Conservation (phyloP, 2,329 filamentous ascomycete species). For the Penicillium sp. region DNA sequence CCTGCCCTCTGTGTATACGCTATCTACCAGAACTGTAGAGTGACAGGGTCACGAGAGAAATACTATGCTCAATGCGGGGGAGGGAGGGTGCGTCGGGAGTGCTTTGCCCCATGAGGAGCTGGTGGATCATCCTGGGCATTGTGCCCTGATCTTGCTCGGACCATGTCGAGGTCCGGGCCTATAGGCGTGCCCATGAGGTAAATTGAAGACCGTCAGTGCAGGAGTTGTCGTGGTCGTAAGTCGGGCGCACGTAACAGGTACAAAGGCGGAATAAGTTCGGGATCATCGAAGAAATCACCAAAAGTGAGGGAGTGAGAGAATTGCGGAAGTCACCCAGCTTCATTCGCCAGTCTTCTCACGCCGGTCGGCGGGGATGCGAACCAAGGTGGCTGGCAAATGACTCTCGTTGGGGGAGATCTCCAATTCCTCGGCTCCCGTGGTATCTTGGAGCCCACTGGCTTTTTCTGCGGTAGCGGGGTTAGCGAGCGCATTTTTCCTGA, state of each 20-base stretch:
- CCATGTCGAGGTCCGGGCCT: too few relatives aligned
- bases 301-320: too few relatives aligned
- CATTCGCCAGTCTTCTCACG: conserved; percentile 23
- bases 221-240: too few relatives aligned
- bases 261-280: too few relatives aligned
- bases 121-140: too few relatives aligned
- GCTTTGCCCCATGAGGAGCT: conserved; percentile 1
- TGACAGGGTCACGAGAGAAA: conserved; percentile 7
- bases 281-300: too few relatives aligned
- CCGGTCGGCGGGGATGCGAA: conserved; percentile 42
- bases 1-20: too few relatives aligned
- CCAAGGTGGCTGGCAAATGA: conserved; percentile 41
- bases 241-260: too few relatives aligned
- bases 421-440: conserved; percentile 55
- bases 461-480: conserved; percentile 25
- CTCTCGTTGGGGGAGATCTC: conserved; percentile 60
- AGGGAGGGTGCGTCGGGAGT: background rate
- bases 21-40: too few relatives aligned
- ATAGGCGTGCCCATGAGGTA: too few relatives aligned
- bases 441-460: conserved; percentile 22
- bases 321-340: conserved; percentile 2
- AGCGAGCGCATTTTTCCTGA: conserved; percentile 7
- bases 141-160: too few relatives aligned
- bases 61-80: conserved; percentile 1
- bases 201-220: too few relatives aligned